Percentiles rank a stretch among this genome's conserved stretches.
Conservation (phyloP, 139 green algal genomes). For the Closterium sp. region DNA sequence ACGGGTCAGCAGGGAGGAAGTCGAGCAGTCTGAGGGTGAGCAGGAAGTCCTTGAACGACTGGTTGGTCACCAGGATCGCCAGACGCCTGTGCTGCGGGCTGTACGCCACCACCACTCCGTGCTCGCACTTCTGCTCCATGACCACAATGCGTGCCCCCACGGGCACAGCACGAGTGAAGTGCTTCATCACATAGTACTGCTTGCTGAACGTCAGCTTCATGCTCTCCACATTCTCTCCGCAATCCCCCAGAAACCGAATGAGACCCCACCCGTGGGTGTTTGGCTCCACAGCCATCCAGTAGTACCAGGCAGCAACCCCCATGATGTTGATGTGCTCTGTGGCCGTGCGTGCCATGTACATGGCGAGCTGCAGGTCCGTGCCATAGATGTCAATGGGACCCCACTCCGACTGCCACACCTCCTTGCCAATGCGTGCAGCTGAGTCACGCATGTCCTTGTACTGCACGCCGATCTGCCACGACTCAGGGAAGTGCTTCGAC, state of each 20-base stretch:
- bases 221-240: not conserved
- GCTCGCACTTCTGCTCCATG: not conserved
- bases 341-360: slow-evolving; percentile 34
- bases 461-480: not conserved
- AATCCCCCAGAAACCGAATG: not conserved
- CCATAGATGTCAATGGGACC: slow-evolving; percentile 17
- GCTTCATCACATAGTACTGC: slow-evolving; percentile 22
- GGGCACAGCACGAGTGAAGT: slow-evolving; percentile 1
- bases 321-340: slow-evolving; percentile 41
- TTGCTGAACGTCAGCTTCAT: slow-evolving; percentile 8
- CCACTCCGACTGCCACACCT: slow-evolving; percentile 52
- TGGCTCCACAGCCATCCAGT: slow-evolving; percentile 49
- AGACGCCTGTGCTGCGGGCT: not conserved
- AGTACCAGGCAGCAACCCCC: slow-evolving; percentile 36
- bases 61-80: not conserved
- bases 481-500: not conserved
- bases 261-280: not conserved
- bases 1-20: not conserved
- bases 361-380: slow-evolving; percentile 17
- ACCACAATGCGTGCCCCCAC: not conserved
- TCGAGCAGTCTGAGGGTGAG: not conserved
- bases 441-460: slow-evolving; percentile 12
- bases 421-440: slow-evolving; percentile 17
- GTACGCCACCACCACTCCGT: not conserved
- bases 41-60: not conserved